phyloP scores from a whole-genome alignment of 768 basidiomycete species.

The Termitomyces sp. region DNA sequence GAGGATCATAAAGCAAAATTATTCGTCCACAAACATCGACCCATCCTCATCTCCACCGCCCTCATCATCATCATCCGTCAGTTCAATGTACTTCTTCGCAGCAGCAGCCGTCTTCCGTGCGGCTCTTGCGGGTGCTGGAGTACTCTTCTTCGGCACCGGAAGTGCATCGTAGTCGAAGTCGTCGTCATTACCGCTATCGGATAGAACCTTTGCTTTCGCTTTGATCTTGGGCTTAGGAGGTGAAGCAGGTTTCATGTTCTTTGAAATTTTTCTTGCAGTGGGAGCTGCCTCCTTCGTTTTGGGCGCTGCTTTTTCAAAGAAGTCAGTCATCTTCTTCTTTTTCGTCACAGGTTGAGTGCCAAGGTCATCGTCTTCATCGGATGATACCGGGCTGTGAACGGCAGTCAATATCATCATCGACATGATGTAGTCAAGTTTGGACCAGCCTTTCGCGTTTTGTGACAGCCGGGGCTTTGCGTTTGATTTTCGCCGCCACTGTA shows the following conservation, averaged over 20 bases:
- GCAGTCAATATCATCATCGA: not conserved
- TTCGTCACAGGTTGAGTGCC: conserved; percentile 44
- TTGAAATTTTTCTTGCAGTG: conserved; percentile 43
- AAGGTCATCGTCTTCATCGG: conserved; percentile 33
- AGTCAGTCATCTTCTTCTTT: conserved; percentile 56
- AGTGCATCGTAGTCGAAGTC: conserved; percentile 36
- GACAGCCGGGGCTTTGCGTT: conserved; percentile 18
- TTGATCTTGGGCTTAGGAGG: conserved; percentile 46
- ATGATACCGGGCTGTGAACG: conserved; percentile 23
- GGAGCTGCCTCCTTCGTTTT: conserved; percentile 33
- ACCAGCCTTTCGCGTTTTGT: conserved; percentile 67
- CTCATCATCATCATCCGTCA: conserved; percentile 43
- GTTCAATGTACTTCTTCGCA: conserved; percentile 59
- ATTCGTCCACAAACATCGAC: conserved; percentile 40
- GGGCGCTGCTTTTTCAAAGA: conserved; percentile 44
- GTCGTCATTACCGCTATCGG: conserved; percentile 39
- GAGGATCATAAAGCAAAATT: not conserved
- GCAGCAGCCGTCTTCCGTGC: conserved; percentile 31
- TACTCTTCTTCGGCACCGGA: conserved; percentile 33
- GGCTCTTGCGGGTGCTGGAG: conserved; percentile 46
- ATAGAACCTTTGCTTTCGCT: conserved; percentile 29
- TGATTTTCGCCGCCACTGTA: conserved; percentile 6
- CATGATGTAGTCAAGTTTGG: not conserved
- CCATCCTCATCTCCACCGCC: conserved; percentile 37
- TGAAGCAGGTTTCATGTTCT: conserved; percentile 55